phyloP scores from a whole-genome alignment of 2,329 filamentous ascomycete species.

The Diaporthe citrichinensis region DNA sequence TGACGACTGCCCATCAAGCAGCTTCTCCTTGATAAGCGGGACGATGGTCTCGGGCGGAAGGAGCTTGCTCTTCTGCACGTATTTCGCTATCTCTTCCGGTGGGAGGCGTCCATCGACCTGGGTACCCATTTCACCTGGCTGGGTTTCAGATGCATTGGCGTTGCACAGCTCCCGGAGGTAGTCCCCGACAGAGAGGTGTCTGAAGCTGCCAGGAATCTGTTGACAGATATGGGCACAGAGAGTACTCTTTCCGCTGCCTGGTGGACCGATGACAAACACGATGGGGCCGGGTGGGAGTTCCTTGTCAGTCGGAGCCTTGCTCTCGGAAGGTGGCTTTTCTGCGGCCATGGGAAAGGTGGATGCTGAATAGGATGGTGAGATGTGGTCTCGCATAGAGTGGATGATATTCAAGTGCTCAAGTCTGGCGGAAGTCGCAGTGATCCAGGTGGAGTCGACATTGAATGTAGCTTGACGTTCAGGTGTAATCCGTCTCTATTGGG shows the following conservation, averaged over 20 bases:
- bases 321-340: not conserved
- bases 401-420: too few relatives aligned
- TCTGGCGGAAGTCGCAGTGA: not conserved
- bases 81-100: not conserved
- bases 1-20: not conserved
- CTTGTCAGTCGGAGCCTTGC: not conserved
- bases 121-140: too few relatives aligned
- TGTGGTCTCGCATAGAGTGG: not conserved
- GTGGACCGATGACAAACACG: conserved; percentile 1
- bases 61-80: not conserved
- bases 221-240: not conserved
- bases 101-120: not conserved
- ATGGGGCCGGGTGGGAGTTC: not conserved
- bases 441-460: not conserved
- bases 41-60: not conserved
- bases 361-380: not conserved
- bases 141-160: too few relatives aligned
- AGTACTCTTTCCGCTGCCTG: not conserved
- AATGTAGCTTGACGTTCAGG: not conserved
- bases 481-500: not conserved
- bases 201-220: not conserved
- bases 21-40: not conserved
- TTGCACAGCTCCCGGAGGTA: not conserved
- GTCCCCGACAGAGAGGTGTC: not conserved
- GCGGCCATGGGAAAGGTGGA: not conserved